Evolutionary conservation across 2,329 filamentous ascomycete species (phyloP), one percentile per base, ranked within the genome.

Genomic region (Epichloe baconii): DNA sequence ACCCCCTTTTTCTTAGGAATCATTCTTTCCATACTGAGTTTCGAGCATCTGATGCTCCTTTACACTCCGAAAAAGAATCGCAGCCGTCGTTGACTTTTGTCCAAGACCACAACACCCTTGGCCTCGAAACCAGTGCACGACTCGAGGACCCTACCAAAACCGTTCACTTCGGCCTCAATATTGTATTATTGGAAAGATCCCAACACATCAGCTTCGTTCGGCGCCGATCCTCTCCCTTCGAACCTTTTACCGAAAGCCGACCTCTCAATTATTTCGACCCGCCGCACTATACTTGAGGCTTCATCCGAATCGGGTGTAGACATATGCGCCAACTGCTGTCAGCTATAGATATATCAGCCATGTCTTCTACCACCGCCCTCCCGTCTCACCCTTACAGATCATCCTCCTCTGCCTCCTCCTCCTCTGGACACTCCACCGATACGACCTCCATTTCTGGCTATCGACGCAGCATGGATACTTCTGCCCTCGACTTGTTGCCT

Each of bases 401-500:
- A 36, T 60, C 61, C 17, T 62, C 61, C 40, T 57, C 61, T 49
- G 54, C 58, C 3, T 66, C 69, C 0, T 70, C 69, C 54, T 70
- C 71, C 59, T 72, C 71, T 40, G 70, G 71, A 53, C 55, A 67
- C 46, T 71, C 72, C 10, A 53, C 37, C 23, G 49, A 43, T 5
- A 66, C 67, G 11, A 61, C 67, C 21, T 58, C 66, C 5, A 56
- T 55, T 52, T 49, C 59, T 48, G 56, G 62, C 35, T 66, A 65
- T 56, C 64, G 69, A 56, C 61, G 65, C 66, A 74, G 70, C 64
- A 76, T 79, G 75, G 75, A 78, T 55, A 63, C 71, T 6, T 14
- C 52, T n/a, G 59, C 66, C 5, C 59, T 41, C 64, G 66, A 44
- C 70, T 72, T 19, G 68, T 75, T 40, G 76, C 71, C 58, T 76